phyloP scores from a whole-genome alignment of 352 stramenopile species.

The Pythium phragmitis region DNA sequence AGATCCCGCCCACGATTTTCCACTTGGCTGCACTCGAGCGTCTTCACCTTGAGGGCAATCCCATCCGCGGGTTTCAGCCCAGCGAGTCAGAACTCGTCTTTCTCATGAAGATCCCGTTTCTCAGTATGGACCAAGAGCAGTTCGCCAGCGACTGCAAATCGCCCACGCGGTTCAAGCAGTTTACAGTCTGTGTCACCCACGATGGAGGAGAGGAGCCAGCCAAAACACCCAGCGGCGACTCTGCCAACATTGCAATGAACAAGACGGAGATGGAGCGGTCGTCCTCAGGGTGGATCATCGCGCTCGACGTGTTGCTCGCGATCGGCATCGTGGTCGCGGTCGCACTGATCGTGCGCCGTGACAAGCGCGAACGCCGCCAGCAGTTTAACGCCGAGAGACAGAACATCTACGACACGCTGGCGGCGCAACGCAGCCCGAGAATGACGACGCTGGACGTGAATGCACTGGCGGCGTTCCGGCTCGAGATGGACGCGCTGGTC shows the following conservation, averaged over 20 bases:
- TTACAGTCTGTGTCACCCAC: not conserved
- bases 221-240: not conserved
- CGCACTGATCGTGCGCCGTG: not conserved
- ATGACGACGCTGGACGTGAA: constrained; percentile 1
- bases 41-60: constrained; percentile 9
- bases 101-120: constrained; percentile 1
- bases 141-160: constrained; percentile 2
- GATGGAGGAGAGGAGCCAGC: no score
- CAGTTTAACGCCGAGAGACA: not conserved
- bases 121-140: constrained; percentile 8
- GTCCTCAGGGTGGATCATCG: not conserved
- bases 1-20: constrained; percentile 1
- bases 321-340: constrained; percentile 1
- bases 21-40: not conserved
- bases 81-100: not conserved
- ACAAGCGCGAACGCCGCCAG: not conserved
- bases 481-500: constrained; percentile 10
- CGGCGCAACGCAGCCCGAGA: not conserved
- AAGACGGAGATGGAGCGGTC: not conserved
- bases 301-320: constrained; percentile 5
- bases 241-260: not conserved
- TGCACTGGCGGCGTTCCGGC: not conserved
- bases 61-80: constrained; percentile 6
- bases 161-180: constrained; percentile 2
- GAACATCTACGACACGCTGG: constrained; percentile 1